A percentile compares a stretch with the other conserved stretches of the same genome.
These are phyloP conservation scores for Trametes cinnabarina DNA, from an alignment of 768 basidiomycete genomes.

Conservation along the genomic window DNA sequence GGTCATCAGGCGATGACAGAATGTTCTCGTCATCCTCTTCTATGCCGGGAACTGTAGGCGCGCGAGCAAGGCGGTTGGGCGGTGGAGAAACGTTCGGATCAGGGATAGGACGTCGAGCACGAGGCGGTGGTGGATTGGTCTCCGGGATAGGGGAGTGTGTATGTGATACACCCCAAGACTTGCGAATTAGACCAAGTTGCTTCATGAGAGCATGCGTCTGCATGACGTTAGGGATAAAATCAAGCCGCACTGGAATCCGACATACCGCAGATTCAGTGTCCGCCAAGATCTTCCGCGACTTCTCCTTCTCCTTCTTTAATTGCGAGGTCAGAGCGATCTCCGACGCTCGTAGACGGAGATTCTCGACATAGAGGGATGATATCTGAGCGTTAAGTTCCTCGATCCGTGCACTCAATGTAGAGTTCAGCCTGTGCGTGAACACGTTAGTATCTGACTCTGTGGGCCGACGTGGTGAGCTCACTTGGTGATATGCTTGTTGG, in stretches of 20 bases:
- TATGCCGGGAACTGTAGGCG: slow-evolving; percentile 66
- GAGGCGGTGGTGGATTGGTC: slow-evolving; percentile 45
- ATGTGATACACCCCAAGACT: slow-evolving; percentile 50
- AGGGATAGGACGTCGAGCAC: slow-evolving; percentile 45
- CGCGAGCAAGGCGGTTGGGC: slow-evolving; percentile 56
- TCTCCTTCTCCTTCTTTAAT: slow-evolving; percentile 79
- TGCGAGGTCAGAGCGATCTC: slow-evolving; percentile 74
- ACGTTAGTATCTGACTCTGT: too few species aligned
- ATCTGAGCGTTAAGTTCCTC: slow-evolving; percentile 84
- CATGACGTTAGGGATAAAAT: not conserved
- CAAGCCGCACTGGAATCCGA: not conserved
- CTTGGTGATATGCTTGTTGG: slow-evolving; percentile 92
- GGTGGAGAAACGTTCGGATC: slow-evolving; percentile 47
- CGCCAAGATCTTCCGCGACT: slow-evolving; percentile 64
- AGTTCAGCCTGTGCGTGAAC: slow-evolving; percentile 86
- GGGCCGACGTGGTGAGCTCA: slow-evolving; percentile 36
- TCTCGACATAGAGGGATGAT: slow-evolving; percentile 78
- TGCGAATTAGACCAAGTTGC: slow-evolving; percentile 62
- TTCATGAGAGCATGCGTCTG: slow-evolving; percentile 47
- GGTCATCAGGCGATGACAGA: slow-evolving; percentile 30
- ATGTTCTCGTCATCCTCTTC: slow-evolving; percentile 63
- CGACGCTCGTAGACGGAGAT: slow-evolving; percentile 75
- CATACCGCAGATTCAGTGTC: slow-evolving; percentile 75
- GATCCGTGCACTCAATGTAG: slow-evolving; percentile 77
- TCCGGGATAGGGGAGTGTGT: slow-evolving; percentile 23